Percentiles rank a stretch among this genome's conserved stretches.
Conservation (phyloP, 148 eudicot species). For the Limonium bicolor region DNA sequence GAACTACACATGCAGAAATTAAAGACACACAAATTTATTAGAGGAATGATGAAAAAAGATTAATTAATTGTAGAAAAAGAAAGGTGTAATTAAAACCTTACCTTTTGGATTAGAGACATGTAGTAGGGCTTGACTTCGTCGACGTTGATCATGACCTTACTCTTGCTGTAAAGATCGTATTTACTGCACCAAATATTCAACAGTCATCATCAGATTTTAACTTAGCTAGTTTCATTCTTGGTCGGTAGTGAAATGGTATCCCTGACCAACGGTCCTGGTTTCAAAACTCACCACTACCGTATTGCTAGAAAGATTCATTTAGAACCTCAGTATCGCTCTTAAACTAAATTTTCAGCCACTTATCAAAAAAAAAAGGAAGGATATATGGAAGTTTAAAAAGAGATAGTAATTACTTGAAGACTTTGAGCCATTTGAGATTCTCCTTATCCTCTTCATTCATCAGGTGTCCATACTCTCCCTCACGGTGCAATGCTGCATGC, state of each 20-base stretch:
- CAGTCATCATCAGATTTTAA: too few relatives aligned
- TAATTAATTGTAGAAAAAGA: not conserved
- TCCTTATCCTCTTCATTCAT: slow-evolving; percentile 66
- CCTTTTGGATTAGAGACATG: slow-evolving; percentile 40
- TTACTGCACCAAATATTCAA: slow-evolving; percentile 1
- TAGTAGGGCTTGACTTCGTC: slow-evolving; percentile 34
- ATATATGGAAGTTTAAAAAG: not conserved
- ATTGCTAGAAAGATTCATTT: too few relatives aligned
- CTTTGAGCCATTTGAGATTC: slow-evolving; percentile 62
- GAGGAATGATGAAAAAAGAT: not conserved
- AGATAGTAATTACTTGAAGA: slow-evolving; percentile 36
- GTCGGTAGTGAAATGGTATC: too few relatives aligned
- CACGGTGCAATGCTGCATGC: slow-evolving; percentile 27
- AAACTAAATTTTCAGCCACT: not conserved
- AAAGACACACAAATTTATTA: not conserved
- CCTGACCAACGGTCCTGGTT: too few relatives aligned
- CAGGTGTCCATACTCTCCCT: slow-evolving; percentile 62
- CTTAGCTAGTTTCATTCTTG: too few relatives aligned
- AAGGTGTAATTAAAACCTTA: slow-evolving; percentile 4
- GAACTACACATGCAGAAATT: not conserved
- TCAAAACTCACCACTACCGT: too few relatives aligned
- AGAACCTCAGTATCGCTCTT: too few relatives aligned
- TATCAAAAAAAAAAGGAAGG: not conserved
- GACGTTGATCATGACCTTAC: slow-evolving; percentile 17
- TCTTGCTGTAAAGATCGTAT: slow-evolving; percentile 41